Conservation (phyloP, 192 early-diverging fungal genomes). For the Linnemannia zychae region DNA sequence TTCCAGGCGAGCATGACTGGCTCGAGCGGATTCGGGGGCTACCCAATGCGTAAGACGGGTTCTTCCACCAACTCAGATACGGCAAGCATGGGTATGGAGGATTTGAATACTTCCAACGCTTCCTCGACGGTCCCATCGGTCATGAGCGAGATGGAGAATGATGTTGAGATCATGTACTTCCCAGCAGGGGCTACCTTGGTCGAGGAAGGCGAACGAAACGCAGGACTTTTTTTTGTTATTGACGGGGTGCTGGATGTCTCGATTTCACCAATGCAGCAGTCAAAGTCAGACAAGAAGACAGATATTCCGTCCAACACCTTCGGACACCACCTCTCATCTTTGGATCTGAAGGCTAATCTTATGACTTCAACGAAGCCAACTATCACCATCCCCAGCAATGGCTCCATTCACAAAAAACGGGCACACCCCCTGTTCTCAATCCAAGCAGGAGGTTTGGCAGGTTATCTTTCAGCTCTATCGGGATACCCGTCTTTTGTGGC, state of each 20-base stretch:
- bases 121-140: slow-evolving; percentile 39
- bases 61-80: slow-evolving; percentile 45
- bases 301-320: slow-evolving; percentile 33
- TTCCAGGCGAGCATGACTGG: slow-evolving; percentile 44
- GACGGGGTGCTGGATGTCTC: slow-evolving; percentile 88
- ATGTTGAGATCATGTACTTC: slow-evolving; percentile 81
- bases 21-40: slow-evolving; percentile 6
- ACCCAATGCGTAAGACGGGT: slow-evolving; percentile 38
- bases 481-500: slow-evolving; percentile 92
- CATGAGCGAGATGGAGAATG: slow-evolving; percentile 64
- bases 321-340: slow-evolving; percentile 35
- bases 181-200: slow-evolving; percentile 81
- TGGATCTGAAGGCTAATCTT: slow-evolving; percentile 29
- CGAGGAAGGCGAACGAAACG: slow-evolving; percentile 85
- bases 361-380: slow-evolving; percentile 23
- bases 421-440: slow-evolving; percentile 76
- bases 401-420: slow-evolving; percentile 17
- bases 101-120: slow-evolving; percentile 32
- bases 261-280: slow-evolving; percentile 58
- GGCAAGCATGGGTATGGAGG: slow-evolving; percentile 21
- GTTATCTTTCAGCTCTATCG: slow-evolving; percentile 93
- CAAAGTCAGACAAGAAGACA: slow-evolving; percentile 15
- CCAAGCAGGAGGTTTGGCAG: slow-evolving; percentile 89
- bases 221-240: slow-evolving; percentile 93
- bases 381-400: slow-evolving; percentile 15